Base-by-base conservation (phyloP, 345 rosid species). In the Combretum micranthum region DNA sequence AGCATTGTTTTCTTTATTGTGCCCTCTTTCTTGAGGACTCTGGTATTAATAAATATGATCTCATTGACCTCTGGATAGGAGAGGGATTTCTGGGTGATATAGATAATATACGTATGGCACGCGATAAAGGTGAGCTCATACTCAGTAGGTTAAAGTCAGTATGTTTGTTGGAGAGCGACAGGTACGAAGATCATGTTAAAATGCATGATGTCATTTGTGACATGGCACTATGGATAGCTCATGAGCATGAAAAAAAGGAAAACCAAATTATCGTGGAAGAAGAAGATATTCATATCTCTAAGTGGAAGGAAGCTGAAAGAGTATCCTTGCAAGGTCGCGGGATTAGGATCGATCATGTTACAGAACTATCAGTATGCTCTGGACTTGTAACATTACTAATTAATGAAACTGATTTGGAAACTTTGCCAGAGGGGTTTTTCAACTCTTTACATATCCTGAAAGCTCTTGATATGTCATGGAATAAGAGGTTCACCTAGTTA, bases 201-300 rank as follows among this genome's bases (percentile, higher is more conserved):
- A 70, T 80, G 83, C 85, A 77, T 56, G 75, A 70, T 44, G 53
- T 81, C 47, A 50, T 81, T 10, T 75, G 79, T 0, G 81, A 78
- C 17, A 62, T 71, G n/a, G n/a, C n/a, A n/a, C n/a, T n/a, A n/a
- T n/a, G n/a, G n/a, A n/a, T n/a, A n/a, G n/a, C n/a, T n/a, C 43
- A 49, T 8, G 23, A 52, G 12, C 16, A n/a, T 25, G 61, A 67
- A 13, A 26, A 25, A 42, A 49, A 55, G 4, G 48, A 72, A 44
- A 44, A 64, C 20, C 42, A 60, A n/a, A 53, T 51, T 25, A 18
- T 54, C 3, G 74, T 73, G 13, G 18, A 23, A 17, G 59, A 64
- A 1, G 61, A 69, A 19, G 53, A 3, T 20, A 15, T 37, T 15
- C 47, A 55, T 3, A 20, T 48, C 23, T 13, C 49, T 4, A 48